Percentiles rank a stretch among this genome's conserved stretches.
phyloP scores from a whole-genome alignment of 179 eudicot genomes.

The Pouteria campechiana region DNA sequence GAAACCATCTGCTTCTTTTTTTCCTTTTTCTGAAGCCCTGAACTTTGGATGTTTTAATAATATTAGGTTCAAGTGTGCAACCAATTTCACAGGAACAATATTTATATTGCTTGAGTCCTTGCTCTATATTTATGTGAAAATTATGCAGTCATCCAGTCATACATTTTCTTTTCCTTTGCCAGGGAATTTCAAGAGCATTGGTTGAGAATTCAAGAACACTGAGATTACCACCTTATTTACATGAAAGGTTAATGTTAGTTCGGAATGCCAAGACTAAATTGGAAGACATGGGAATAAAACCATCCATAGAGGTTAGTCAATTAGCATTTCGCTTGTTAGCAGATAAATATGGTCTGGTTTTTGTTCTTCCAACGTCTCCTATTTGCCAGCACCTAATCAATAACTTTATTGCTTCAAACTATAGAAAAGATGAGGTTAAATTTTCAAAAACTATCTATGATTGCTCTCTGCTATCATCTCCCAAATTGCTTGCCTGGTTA shows the following conservation, averaged over 20 bases:
- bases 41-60: too few relatives aligned
- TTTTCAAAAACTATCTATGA: too few relatives aligned
- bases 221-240: constrained; percentile 78
- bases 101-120: background rate
- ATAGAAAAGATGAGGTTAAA: too few relatives aligned
- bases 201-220: constrained; percentile 71
- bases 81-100: too few relatives aligned
- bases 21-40: too few relatives aligned
- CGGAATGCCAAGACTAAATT: constrained; percentile 65
- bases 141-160: background rate
- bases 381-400: too few relatives aligned
- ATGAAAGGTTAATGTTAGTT: constrained; percentile 69
- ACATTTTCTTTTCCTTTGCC: constrained; percentile 11
- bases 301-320: constrained; percentile 68
- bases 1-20: too few relatives aligned
- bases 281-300: constrained; percentile 67
- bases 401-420: too few relatives aligned
- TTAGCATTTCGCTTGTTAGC: background rate
- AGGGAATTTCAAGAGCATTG: constrained; percentile 89
- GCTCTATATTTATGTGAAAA: background rate
- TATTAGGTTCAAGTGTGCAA: too few relatives aligned
- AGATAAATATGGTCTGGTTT: background rate
- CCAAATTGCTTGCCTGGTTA: too few relatives aligned
- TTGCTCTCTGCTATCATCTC: too few relatives aligned
- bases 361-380: background rate